Evolutionary conservation across 2,329 filamentous ascomycete species (phyloP).

Genomic region (Sporothrix luriei): DNA sequence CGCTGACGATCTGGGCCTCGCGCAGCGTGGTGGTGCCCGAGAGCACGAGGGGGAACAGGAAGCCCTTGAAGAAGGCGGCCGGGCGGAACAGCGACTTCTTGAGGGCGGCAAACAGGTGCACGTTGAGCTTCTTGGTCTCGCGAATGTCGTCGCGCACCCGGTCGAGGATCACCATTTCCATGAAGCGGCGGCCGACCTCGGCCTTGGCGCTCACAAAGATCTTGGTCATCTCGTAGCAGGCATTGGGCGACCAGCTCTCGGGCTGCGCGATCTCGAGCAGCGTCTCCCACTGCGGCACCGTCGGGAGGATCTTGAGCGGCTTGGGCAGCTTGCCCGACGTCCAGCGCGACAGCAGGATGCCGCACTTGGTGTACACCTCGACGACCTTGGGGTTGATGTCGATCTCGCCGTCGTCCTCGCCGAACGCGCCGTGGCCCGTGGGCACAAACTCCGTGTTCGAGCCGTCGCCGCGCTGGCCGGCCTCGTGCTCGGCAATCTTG

Average conservation of each 20-base stretch:
- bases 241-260: conserved; percentile 71
- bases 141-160: conserved; percentile 91
- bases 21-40: conserved; percentile 87
- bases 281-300: conserved; percentile 77
- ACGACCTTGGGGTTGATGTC: conserved; percentile 89
- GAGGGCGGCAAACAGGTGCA: conserved; percentile 90
- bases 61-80: conserved; percentile 90
- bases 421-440: conserved; percentile 48
- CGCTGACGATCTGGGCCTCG: conserved; percentile 89
- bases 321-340: conserved; percentile 97
- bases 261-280: conserved; percentile 49
- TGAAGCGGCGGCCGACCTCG: conserved; percentile 76
- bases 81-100: conserved; percentile 95
- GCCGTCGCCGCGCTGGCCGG: conserved; percentile 41
- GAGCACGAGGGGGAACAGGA: conserved; percentile 85
- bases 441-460: conserved; percentile 34
- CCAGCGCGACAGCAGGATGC: conserved; percentile 80
- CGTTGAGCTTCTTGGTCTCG: conserved; percentile 91
- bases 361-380: conserved; percentile 89
- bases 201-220: conserved; percentile 90
- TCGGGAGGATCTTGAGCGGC: conserved; percentile 94
- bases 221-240: conserved; percentile 83
- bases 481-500: conserved; percentile 91
- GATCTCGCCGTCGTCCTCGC: conserved; percentile 77
- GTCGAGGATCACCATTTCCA: conserved; percentile 84